Base-by-base conservation (phyloP, 148 eudicot genomes). In the Vaccinium corymbosum region DNA sequence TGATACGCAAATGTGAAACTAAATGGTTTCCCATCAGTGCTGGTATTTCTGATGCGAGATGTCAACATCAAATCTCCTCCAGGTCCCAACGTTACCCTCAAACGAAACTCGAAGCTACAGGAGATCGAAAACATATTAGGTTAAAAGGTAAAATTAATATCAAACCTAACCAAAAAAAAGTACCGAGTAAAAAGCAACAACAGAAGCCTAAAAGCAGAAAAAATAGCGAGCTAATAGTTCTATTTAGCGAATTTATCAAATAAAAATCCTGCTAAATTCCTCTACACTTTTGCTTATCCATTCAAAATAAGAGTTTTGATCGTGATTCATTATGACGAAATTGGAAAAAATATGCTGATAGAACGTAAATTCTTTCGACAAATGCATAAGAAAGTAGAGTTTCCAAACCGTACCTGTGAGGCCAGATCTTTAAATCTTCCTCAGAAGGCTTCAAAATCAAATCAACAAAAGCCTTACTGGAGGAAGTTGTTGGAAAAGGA, bases 61-160 rank as follows among this genome's bases (percentile, higher is more conserved):
- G 91, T 97, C 92, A 97, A 59, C 95, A 91, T 90, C 85, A 97
- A 88, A 87, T 97, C 94, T 89, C 98, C 99, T 86, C 90, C 94
- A 84, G 95, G 97, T 83, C 94, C 93, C 93, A 97, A 87, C 49
- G 95, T 86, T 66, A 97, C 90, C 87, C 99, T 92, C 87, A 93
- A 86, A 70, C 99, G 99, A 77, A 89, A 97, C 89, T 94, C 98
- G 86, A 94, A 94, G 79, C 98, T 94, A 76, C 85, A 88, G 55
- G 82, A 76, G 20, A 29, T 71, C 19, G 75, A 71, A 72, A 82
- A 61, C 53, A 80, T 5, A 29, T 19, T 19, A 82, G 74, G 12
- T 27, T n/a, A 51, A 52, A 64, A 61, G 32, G 3, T 52, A 22
- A 83, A 79, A 81, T 46, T 22, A 48, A 12, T 72, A 42, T 20